Conservation (phyloP, 2,329 filamentous ascomycete species). For the Penicillium sp. region DNA sequence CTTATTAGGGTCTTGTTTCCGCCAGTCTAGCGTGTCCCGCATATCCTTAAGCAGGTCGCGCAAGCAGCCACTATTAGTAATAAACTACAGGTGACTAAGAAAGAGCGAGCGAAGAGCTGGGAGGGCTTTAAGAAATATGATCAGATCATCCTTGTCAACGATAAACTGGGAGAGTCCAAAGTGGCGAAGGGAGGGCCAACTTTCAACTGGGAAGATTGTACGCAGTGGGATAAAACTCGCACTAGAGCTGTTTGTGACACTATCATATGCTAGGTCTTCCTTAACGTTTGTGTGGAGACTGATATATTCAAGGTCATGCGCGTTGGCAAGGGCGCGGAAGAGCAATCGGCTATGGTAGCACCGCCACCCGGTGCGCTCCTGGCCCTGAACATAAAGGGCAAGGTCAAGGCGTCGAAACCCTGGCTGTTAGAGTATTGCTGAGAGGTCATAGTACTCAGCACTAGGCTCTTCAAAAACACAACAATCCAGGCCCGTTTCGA, state of each 20-base stretch:
- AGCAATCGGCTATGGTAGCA: not conserved
- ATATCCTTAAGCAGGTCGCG: constrained; percentile 25
- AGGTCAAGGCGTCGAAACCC: constrained; percentile 36
- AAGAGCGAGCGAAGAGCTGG: too few relatives aligned
- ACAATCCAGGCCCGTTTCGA: constrained; percentile 39
- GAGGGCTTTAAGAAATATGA: not conserved
- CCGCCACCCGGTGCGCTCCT: not conserved
- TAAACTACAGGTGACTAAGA: not conserved
- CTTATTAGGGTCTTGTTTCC: constrained; percentile 14
- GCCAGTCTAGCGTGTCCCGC: constrained; percentile 25
- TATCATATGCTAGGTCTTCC: too few relatives aligned
- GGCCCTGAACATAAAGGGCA: constrained; percentile 25
- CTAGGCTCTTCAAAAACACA: constrained; percentile 34
- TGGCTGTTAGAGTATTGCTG: constrained; percentile 27
- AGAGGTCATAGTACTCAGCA: constrained; percentile 32
- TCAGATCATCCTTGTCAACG: not conserved
- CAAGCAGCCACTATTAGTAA: constrained; percentile 9
- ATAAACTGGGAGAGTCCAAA: not conserved
- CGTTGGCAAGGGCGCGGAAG: not conserved
- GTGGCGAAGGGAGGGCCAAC: not conserved
- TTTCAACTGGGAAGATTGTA: not conserved
- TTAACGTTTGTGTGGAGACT: not conserved
- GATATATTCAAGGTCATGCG: not conserved
- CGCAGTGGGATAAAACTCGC: not conserved
- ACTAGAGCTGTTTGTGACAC: not conserved